phyloP scores from a whole-genome alignment of 2,329 filamentous ascomycete species.

The Phialocephala sp. region DNA sequence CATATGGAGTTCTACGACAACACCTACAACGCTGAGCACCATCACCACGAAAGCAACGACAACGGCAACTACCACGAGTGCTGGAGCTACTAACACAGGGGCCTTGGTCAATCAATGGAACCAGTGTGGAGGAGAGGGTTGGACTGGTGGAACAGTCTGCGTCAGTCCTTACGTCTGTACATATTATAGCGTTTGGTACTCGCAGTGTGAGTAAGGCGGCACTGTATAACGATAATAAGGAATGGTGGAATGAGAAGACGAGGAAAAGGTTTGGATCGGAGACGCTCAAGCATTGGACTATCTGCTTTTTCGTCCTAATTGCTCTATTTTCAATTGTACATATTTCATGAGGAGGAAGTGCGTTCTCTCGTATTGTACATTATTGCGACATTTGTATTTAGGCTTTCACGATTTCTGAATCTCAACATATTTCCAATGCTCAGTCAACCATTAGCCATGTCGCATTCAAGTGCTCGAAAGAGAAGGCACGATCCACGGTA shows the following conservation, averaged over 20 bases:
- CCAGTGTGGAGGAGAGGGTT: slow-evolving; percentile 36
- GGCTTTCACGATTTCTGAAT: not conserved
- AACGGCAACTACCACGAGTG: too few relatives aligned
- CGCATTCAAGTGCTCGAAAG: too few relatives aligned
- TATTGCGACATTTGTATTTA: not conserved
- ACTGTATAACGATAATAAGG: not conserved
- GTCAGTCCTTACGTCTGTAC: slow-evolving; percentile 27
- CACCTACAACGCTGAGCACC: not conserved
- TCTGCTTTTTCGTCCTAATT: not conserved
- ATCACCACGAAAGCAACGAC: not conserved
- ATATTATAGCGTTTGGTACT: slow-evolving; percentile 30
- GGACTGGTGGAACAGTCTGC: slow-evolving; percentile 31
- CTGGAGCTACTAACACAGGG: not conserved
- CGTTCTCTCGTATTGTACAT: not conserved
- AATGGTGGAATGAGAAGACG: not conserved
- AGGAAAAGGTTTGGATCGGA: not conserved
- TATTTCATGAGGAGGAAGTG: not conserved
- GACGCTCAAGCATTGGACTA: not conserved
- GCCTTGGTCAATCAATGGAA: slow-evolving; percentile 20
- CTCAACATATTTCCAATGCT: too few relatives aligned
- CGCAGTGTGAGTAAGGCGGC: slow-evolving; percentile 29
- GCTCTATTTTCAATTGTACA: not conserved
- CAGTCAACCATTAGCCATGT: too few relatives aligned
- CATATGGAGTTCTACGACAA: not conserved
- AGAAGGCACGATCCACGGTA: too few relatives aligned